phyloP scores from a whole-genome alignment of 305 asterid genomes.

The Fraxinus ornus region DNA sequence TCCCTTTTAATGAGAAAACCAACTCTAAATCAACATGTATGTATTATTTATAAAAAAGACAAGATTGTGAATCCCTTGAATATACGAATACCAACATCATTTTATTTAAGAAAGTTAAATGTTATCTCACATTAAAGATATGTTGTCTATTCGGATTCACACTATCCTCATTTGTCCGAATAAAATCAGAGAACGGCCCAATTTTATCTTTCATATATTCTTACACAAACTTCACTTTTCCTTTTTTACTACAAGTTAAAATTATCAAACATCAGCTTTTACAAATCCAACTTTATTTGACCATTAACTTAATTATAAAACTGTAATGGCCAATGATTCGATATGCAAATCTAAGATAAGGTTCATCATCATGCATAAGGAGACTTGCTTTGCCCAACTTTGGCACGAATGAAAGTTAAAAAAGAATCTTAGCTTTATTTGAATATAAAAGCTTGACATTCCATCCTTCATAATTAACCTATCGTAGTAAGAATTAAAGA shows the following conservation, averaged over 20 bases:
- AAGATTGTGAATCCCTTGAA: background rate
- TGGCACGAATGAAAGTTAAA: no score
- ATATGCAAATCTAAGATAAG: conserved; percentile 31
- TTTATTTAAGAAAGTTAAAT: background rate
- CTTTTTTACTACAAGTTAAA: background rate
- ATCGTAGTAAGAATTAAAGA: conserved; percentile 1
- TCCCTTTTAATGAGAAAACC: background rate
- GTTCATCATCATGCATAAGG: conserved; percentile 21
- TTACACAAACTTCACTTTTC: background rate
- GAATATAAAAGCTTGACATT: conserved; percentile 22
- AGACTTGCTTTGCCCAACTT: conserved; percentile 4
- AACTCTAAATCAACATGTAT: background rate
- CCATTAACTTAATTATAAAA: conserved; percentile 22
- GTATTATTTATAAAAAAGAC: background rate
- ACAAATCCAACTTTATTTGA: conserved; percentile 23
- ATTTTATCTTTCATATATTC: background rate
- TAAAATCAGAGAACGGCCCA: background rate
- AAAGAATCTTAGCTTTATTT: background rate
- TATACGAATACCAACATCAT: background rate
- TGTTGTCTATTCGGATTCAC: background rate
- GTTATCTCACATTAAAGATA: background rate
- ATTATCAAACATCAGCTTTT: background rate
- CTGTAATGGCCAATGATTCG: conserved; percentile 26
- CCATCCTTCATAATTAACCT: conserved; percentile 13
- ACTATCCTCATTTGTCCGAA: background rate